phyloP scores from a whole-genome alignment of 306 rosid species.

The Psophocarpus tetragonolobus region DNA sequence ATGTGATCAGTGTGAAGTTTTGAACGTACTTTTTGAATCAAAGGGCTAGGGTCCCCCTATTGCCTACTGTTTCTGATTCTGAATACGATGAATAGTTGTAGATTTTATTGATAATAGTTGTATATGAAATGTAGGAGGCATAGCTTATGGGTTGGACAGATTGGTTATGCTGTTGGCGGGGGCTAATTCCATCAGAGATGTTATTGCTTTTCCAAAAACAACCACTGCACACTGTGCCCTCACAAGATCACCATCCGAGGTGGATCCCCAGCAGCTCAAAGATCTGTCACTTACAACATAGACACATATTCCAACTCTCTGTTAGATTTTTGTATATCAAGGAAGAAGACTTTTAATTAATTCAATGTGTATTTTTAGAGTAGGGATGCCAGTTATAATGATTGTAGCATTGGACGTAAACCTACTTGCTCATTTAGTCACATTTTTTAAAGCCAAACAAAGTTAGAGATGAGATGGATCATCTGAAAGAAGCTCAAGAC shows the following conservation, averaged over 20 bases:
- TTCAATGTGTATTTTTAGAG: constrained; percentile 5
- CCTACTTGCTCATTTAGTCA: neutral
- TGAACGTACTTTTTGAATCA: neutral
- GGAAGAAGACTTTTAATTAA: neutral
- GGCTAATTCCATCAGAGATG: constrained; percentile 90
- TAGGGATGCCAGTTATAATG: neutral
- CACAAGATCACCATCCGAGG: constrained; percentile 80
- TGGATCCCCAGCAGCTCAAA: constrained; percentile 84
- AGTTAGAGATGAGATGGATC: neutral
- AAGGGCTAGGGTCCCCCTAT: neutral
- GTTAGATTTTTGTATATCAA: neutral
- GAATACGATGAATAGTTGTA: neutral
- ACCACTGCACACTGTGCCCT: constrained; percentile 97
- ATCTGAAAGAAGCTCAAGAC: neutral
- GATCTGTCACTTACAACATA: constrained; percentile 56
- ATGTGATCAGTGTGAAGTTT: neutral
- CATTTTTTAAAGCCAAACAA: neutral
- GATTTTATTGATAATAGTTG: neutral
- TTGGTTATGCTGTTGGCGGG: constrained; percentile 89
- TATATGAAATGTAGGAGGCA: constrained; percentile 66
- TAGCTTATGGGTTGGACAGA: constrained; percentile 90
- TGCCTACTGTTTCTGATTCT: no score
- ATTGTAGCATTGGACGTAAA: neutral
- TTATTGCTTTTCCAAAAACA: constrained; percentile 93
- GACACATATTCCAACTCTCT: constrained; percentile 18